Evolutionary conservation across 768 basidiomycete genomes (phyloP).

Genomic region (Boletus rufocinnamomeus): DNA sequence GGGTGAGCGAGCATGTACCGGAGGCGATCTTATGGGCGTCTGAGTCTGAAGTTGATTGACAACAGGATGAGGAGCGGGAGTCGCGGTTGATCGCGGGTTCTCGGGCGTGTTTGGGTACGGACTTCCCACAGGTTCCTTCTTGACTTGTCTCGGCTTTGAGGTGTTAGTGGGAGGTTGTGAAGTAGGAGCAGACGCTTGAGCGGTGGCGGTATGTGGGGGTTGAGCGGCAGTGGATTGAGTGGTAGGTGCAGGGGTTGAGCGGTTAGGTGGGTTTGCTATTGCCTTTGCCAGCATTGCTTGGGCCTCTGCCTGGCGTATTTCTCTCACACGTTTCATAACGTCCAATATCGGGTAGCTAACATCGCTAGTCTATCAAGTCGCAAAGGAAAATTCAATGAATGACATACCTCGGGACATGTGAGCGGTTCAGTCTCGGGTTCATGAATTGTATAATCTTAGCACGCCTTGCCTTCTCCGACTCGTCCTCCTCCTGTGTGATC

Average conservation of each 20-base stretch:
- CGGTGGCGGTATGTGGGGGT: slow-evolving; percentile 35
- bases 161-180: slow-evolving; percentile 32
- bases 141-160: slow-evolving; percentile 28
- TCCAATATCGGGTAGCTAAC: slow-evolving; percentile 63
- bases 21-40: slow-evolving; percentile 31
- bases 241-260: slow-evolving; percentile 30
- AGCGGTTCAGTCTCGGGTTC: slow-evolving; percentile 57
- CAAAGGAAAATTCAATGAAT: slow-evolving; percentile 1
- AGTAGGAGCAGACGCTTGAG: slow-evolving; percentile 28
- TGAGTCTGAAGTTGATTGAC: slow-evolving; percentile 38
- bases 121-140: slow-evolving; percentile 34
- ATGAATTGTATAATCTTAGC: slow-evolving; percentile 79
- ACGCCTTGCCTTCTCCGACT: slow-evolving; percentile 69
- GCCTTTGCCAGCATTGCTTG: slow-evolving; percentile 27
- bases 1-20: slow-evolving; percentile 33
- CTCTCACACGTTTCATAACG: slow-evolving; percentile 37
- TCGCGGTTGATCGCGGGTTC: slow-evolving; percentile 31
- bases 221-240: slow-evolving; percentile 38
- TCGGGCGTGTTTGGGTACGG: slow-evolving; percentile 33
- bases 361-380: slow-evolving; percentile 5
- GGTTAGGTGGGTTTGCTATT: slow-evolving; percentile 34
- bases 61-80: slow-evolving; percentile 34
- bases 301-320: slow-evolving; percentile 29
- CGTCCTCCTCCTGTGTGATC: slow-evolving; percentile 74
- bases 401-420: slow-evolving; percentile 51